Conservation (phyloP, 352 stramenopile genomes). For the Globisporangium echinulatum region DNA sequence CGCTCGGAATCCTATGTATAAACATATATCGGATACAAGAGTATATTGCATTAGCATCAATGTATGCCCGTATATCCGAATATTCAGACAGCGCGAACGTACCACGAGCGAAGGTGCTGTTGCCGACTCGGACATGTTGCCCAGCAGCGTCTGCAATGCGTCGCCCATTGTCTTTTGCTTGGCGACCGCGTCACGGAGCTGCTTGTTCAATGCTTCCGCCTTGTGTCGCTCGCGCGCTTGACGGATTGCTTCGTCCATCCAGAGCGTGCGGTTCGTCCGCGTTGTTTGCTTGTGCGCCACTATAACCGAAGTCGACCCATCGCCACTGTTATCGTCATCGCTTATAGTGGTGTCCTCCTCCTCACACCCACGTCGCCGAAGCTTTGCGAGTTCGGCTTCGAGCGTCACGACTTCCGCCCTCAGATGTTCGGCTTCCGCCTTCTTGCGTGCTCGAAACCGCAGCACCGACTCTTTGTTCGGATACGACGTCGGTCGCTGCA, state of each 20-base stretch:
- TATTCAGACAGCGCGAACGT: too few species aligned
- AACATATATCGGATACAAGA: too few species aligned
- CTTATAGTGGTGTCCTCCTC: neutral
- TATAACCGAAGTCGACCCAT: too few species aligned
- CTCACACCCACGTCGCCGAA: neutral
- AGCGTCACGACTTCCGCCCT: neutral
- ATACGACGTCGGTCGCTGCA: neutral
- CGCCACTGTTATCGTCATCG: too few species aligned
- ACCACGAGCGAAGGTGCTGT: constrained; percentile 10
- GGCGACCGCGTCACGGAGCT: constrained; percentile 28
- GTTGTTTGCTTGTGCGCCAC: too few species aligned
- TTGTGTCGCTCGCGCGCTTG: constrained; percentile 33
- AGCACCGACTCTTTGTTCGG: neutral
- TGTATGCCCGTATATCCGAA: too few species aligned
- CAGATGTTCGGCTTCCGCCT: constrained; percentile 1
- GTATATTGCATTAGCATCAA: too few species aligned
- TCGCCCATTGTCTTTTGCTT: constrained; percentile 34
- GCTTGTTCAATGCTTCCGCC: constrained; percentile 34
- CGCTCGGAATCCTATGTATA: neutral
- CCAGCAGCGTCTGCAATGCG: constrained; percentile 31
- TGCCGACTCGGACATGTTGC: constrained; percentile 11
- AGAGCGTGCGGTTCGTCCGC: constrained; percentile 12
- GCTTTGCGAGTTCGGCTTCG: neutral
- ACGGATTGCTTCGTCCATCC: constrained; percentile 28
- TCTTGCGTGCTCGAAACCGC: constrained; percentile 5